Base-by-base conservation (phyloP, 441 rosid genomes). In the Metrosideros polymorpha region DNA sequence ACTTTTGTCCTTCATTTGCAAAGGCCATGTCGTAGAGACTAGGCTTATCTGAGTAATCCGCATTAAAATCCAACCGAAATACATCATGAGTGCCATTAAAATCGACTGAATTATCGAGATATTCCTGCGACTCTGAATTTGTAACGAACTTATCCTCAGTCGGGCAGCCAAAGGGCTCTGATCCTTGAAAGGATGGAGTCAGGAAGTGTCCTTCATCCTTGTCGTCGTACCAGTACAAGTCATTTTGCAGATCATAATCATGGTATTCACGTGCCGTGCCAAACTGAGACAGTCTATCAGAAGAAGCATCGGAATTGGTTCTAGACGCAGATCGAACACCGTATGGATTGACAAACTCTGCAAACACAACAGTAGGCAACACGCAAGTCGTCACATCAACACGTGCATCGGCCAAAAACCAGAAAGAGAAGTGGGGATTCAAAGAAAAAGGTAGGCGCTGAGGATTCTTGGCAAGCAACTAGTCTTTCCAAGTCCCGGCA, bases 331-430 rank as follows among this genome's bases (percentile, higher is more conserved):
- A 93, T 87, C 86, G 92, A 39, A 89, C 93, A 87, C 98, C 99
- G 86, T 97, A 95, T 1, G 99, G 99, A 93, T 95, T 97, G 91
- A 92, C 90, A 90, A 96, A 95, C 19, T 93, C 99, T 97, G 92
- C 92, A 88, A 87, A 89, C n/a, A 22, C 47, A 71, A 42, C 13
- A 24, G 47, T 17, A 39, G 27, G 14, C 2, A n/a, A 83, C 3
- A 0, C 8, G 10, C 84, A 51, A 52, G 45, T 19, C 6, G 57
- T 49, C 55, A 83, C 59, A 6, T n/a, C 79, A 71, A 22, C 47
- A 71, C 12, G 25, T 22, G 79, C 47, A 22, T 35, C 8, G 27
- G 47, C 79, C 47, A 71, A 39, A 12, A 39, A 12, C 17, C 84
- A 50, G 56, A 82, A 82, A 50, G 43, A 9, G 84, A 82, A 76